Evolutionary conservation across 495 filamentous ascomycete genomes (phyloP).

Genomic region (Annulohypoxylon moriforme): DNA sequence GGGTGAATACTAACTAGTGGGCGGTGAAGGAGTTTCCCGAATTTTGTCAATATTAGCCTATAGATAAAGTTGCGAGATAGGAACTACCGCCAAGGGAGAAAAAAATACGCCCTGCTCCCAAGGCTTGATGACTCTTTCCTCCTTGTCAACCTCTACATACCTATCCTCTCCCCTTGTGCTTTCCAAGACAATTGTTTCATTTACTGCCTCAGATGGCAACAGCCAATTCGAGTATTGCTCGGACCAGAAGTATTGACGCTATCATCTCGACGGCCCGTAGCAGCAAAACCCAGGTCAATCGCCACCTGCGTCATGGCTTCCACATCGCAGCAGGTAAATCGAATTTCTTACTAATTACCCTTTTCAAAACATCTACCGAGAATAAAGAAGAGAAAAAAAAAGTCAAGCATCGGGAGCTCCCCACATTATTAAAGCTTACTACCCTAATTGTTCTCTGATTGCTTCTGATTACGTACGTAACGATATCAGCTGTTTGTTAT

Average conservation of each 20-base stretch:
- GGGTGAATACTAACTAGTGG: neutral
- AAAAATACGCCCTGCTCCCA: neutral
- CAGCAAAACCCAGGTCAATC: neutral
- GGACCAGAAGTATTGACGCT: conserved; percentile 12
- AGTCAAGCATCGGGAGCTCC: neutral
- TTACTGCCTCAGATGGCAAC: conserved; percentile 35
- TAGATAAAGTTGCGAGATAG: conserved; percentile 18
- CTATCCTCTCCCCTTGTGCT: neutral
- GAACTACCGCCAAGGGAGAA: conserved; percentile 11
- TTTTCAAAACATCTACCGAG: neutral
- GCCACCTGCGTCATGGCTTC: conserved; percentile 10
- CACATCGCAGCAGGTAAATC: conserved; percentile 28
- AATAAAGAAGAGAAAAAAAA: neutral
- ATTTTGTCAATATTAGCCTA: conserved; percentile 16
- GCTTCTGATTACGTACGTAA: conserved; percentile 19
- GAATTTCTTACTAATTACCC: conserved; percentile 3
- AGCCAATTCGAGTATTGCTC: conserved; percentile 26
- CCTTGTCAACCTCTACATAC: neutral
- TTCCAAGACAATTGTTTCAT: neutral
- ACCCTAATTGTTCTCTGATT: conserved; percentile 2
- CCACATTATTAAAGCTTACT: conserved; percentile 12
- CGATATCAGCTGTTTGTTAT: conserved; percentile 5
- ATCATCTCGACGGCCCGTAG: conserved; percentile 12
- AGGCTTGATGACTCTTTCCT: neutral
- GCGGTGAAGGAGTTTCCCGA: conserved; percentile 14